Conservation (phyloP, 306 rosid species). For the Medicago ruthenica region DNA sequence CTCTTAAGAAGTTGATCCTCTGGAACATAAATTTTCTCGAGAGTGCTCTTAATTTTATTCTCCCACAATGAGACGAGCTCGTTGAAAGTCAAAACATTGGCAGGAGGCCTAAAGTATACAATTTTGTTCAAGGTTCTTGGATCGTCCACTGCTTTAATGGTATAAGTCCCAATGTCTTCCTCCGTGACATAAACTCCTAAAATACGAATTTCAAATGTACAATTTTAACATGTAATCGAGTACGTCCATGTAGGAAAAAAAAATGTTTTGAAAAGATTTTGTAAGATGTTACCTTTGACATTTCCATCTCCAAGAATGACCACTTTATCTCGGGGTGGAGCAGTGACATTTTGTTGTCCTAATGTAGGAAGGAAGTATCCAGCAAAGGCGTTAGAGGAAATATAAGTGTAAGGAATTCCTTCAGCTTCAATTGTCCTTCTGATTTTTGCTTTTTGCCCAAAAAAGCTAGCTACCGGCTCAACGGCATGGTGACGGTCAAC, state of each 20-base stretch:
- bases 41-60: conserved; percentile 46
- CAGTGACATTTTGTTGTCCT: conserved; percentile 40
- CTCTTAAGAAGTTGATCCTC: conserved; percentile 55
- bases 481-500: conserved; percentile 44
- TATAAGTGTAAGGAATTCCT: conserved; percentile 47
- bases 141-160: conserved; percentile 53
- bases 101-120: conserved; percentile 40
- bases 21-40: conserved; percentile 41
- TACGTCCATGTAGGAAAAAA: not conserved
- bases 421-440: conserved; percentile 42
- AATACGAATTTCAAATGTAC: not conserved
- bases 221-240: not conserved
- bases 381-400: conserved; percentile 41
- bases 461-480: conserved; percentile 22
- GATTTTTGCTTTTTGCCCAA: not conserved
- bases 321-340: conserved; percentile 51
- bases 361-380: conserved; percentile 41
- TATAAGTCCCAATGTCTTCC: conserved; percentile 47
- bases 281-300: conserved; percentile 39
- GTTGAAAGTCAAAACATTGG: conserved; percentile 46
- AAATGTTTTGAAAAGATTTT: not conserved
- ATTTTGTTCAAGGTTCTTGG: conserved; percentile 60
- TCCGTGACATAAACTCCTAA: conserved; percentile 43
- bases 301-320: conserved; percentile 58
- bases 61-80: conserved; percentile 58